phyloP scores from a whole-genome alignment of 306 rosid genomes.

The Luffa aegyptiaca region DNA sequence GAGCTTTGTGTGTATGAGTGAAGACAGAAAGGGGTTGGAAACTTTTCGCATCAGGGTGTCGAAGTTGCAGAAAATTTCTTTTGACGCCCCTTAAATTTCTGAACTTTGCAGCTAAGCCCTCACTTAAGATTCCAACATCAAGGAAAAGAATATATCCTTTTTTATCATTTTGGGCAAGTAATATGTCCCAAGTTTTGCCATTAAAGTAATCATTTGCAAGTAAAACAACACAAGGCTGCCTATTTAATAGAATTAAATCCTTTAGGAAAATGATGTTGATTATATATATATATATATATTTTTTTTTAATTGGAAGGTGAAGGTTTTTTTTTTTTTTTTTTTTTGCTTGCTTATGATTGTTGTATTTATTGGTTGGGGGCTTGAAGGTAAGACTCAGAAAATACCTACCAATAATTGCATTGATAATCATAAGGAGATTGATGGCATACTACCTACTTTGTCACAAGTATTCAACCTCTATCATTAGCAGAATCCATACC shows the following conservation, averaged over 20 bases:
- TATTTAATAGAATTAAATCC: background rate
- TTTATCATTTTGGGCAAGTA: background rate
- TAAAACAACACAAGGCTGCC: background rate
- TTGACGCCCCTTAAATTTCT: background rate
- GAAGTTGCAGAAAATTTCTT: background rate
- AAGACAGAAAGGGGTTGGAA: background rate
- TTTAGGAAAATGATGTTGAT: background rate
- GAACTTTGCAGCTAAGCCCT: background rate
- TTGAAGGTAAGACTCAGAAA: background rate
- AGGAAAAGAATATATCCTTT: background rate
- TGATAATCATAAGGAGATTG: background rate
- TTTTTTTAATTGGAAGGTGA: too few species aligned
- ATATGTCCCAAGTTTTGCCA: background rate
- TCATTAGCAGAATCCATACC: background rate
- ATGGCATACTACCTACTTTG: background rate
- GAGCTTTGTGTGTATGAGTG: background rate
- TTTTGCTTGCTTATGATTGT: background rate
- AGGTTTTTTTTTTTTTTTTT: too few species aligned
- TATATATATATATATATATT: too few species aligned
- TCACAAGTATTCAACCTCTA: background rate
- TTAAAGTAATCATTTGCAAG: background rate
- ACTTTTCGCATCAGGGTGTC: constrained; percentile 22
- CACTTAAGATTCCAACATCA: background rate
- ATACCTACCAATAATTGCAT: background rate
- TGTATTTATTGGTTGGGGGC: background rate